Evolutionary conservation across 2,329 filamentous ascomycete genomes (phyloP).

Genomic region (Fusarium anguioides): DNA sequence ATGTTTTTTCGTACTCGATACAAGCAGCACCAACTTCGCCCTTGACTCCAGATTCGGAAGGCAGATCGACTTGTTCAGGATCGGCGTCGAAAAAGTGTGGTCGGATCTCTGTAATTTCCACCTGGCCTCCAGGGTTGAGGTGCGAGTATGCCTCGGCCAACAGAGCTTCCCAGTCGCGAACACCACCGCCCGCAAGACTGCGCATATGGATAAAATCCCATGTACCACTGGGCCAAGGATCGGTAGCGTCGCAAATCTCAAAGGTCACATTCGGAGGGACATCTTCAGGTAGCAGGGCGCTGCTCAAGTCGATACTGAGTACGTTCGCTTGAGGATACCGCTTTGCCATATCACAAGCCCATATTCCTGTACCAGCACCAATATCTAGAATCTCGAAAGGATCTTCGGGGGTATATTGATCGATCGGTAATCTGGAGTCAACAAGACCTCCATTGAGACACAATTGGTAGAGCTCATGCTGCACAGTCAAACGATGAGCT

Average conservation of each 20-base stretch:
- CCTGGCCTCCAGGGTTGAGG: constrained; percentile 57
- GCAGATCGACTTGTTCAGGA: constrained; percentile 33
- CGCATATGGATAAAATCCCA: constrained; percentile 59
- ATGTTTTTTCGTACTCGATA: constrained; percentile 51
- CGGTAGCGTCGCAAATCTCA: constrained; percentile 67
- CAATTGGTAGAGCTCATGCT: constrained; percentile 51
- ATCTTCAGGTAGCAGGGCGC: constrained; percentile 53
- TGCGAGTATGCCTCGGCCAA: constrained; percentile 53
- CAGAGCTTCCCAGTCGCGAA: constrained; percentile 55
- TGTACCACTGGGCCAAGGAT: constrained; percentile 52
- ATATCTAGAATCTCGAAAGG: constrained; percentile 54
- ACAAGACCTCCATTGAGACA: constrained; percentile 50
- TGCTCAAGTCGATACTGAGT: constrained; percentile 56
- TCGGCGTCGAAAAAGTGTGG: constrained; percentile 56
- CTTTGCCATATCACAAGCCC: constrained; percentile 57
- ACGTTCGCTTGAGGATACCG: constrained; percentile 54
- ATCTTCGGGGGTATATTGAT: constrained; percentile 31
- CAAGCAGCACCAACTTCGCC: constrained; percentile 45
- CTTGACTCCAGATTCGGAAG: constrained; percentile 19
- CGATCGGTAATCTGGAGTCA: constrained; percentile 48
- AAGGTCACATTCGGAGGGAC: constrained; percentile 71
- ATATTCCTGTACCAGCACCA: constrained; percentile 56
- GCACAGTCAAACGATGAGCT: constrained; percentile 46
- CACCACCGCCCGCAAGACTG: constrained; percentile 57
- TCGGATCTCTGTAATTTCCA: constrained; percentile 58